phyloP scores from a whole-genome alignment of 2,329 filamentous ascomycete species.

The Chaetoscypha palmicola region DNA sequence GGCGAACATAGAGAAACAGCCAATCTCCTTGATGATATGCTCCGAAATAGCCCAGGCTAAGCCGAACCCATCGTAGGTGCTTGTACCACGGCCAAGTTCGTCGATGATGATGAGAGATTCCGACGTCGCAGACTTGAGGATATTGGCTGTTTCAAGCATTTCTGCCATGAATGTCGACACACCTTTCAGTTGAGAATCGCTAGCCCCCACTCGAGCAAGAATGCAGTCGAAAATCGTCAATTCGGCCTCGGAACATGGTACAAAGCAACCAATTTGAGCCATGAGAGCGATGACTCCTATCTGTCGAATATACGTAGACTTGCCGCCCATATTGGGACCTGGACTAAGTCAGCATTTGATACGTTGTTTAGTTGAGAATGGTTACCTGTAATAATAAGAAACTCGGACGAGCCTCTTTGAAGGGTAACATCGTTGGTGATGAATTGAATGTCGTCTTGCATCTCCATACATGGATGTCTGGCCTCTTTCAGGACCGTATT shows the following conservation, averaged over 20 bases:
- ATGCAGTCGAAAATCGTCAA: conserved; percentile 96
- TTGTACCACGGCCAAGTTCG: conserved; percentile 91
- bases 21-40: conserved; percentile 92
- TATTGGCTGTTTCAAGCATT: conserved; percentile 98
- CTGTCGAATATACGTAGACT: conserved; percentile 96
- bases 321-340: conserved; percentile 99
- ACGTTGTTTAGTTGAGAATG: too few species aligned
- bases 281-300: conserved; percentile 95
- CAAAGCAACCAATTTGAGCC: conserved; percentile 95
- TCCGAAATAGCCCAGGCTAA: conserved; percentile 99
- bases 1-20: conserved; percentile 89
- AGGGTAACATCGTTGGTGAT: conserved; percentile 95
- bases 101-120: conserved; percentile 98
- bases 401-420: conserved; percentile 70
- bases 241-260: conserved; percentile 84
- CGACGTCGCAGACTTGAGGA: conserved; percentile 89
- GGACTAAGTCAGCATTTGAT: too few species aligned
- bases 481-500: conserved; percentile 88
- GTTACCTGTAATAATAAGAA: conserved; percentile 64
- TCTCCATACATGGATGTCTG: conserved; percentile 94
- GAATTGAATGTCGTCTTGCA: conserved; percentile 97
- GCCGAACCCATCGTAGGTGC: conserved; percentile 96
- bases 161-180: conserved; percentile 99
- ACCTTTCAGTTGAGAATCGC: conserved; percentile 93
- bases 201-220: conserved; percentile 88